These are phyloP conservation scores for Pseudohalonectria lignicola DNA, from an alignment of 2,329 filamentous ascomycete genomes.

Conservation along the genomic window DNA sequence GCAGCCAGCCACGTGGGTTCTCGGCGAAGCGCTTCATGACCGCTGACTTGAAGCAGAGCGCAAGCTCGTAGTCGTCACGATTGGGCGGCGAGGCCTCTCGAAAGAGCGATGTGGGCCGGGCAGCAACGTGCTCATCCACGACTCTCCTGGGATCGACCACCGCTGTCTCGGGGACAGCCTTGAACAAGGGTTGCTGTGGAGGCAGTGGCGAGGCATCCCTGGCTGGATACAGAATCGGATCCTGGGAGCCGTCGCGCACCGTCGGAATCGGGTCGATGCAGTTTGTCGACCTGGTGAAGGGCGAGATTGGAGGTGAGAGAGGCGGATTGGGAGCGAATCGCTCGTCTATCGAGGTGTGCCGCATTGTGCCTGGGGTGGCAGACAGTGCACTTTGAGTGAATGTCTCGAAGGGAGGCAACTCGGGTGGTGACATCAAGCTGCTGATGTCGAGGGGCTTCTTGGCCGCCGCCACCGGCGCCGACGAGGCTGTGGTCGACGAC, in stretches of 20 bases:
- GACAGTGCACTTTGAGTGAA: constrained; percentile 25
- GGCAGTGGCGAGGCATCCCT: constrained; percentile 29
- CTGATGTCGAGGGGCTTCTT: constrained; percentile 36
- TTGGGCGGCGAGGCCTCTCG: constrained; percentile 32
- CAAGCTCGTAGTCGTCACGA: constrained; percentile 41
- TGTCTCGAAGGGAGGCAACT: constrained; percentile 39
- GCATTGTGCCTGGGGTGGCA: not conserved
- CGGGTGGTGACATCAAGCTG: constrained; percentile 53
- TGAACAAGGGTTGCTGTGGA: constrained; percentile 39
- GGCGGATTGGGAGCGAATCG: constrained; percentile 27
- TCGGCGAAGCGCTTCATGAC: constrained; percentile 32
- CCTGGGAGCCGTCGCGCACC: constrained; percentile 21
- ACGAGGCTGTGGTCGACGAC: too few species aligned
- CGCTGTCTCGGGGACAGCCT: constrained; percentile 27
- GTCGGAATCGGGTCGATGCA: constrained; percentile 16
- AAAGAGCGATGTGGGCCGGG: constrained; percentile 31
- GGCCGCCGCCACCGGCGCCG: not conserved
- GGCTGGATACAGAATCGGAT: constrained; percentile 47
- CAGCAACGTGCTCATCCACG: constrained; percentile 37
- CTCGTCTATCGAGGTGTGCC: constrained; percentile 13
- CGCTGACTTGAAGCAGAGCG: constrained; percentile 39
- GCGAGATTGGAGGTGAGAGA: constrained; percentile 49
- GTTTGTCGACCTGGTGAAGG: constrained; percentile 29
- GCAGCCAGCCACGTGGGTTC: constrained; percentile 36
- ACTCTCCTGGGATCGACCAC: constrained; percentile 25